Evolutionary conservation across 768 basidiomycete genomes (phyloP).

Genomic region (Mycena olivaceomarginata): DNA sequence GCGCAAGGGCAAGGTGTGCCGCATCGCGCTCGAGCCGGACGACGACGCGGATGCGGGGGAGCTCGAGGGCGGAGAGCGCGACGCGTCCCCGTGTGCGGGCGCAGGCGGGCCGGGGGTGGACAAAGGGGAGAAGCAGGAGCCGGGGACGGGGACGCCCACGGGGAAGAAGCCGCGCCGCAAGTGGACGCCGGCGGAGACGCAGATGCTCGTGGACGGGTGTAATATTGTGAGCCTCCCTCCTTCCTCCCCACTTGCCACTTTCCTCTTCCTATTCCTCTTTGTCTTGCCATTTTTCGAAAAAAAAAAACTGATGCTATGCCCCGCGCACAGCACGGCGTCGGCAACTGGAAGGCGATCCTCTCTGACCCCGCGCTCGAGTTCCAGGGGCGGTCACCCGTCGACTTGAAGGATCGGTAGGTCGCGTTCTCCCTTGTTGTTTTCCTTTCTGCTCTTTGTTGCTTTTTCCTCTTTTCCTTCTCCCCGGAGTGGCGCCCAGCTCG

Average conservation of each 20-base stretch:
- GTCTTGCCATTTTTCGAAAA: neutral
- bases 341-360: constrained; percentile 95
- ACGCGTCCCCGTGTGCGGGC: too few relatives aligned
- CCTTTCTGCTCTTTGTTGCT: neutral
- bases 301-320: neutral
- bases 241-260: constrained; percentile 1
- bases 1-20: constrained; percentile 80
- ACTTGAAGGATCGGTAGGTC: constrained; percentile 91
- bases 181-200: constrained; percentile 90
- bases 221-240: constrained; percentile 75
- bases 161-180: constrained; percentile 91
- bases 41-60: constrained; percentile 34
- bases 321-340: constrained; percentile 85
- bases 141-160: neutral
- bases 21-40: constrained; percentile 55
- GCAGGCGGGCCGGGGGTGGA: neutral
- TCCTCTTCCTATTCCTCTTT: neutral
- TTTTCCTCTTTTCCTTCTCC: too few relatives aligned
- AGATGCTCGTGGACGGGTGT: constrained; percentile 92
- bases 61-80: constrained; percentile 38
- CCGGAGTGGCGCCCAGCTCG: too few relatives aligned
- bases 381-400: constrained; percentile 91
- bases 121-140: constrained; percentile 21
- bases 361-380: constrained; percentile 87
- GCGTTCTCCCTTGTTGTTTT: constrained; percentile 7